Conservation (phyloP, 495 filamentous ascomycete species). For the Aspergillus sclerotioniger region DNA sequence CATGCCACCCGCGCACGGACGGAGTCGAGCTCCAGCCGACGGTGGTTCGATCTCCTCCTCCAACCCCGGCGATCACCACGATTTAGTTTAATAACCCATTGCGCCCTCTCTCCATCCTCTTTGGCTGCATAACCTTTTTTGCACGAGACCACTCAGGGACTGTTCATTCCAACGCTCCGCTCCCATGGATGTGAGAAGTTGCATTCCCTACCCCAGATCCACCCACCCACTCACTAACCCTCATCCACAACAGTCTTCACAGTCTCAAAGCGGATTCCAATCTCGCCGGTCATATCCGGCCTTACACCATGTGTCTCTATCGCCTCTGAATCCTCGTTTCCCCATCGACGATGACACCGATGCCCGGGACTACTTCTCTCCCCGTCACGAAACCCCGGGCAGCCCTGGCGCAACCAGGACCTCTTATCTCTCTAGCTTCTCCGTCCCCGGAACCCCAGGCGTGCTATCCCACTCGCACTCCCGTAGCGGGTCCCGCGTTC, state of each 20-base stretch:
- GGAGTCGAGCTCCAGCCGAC: not conserved
- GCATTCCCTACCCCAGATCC: not conserved
- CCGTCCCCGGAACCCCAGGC: conserved; percentile 44
- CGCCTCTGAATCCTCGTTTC: conserved; percentile 64
- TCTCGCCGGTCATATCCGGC: conserved; percentile 48
- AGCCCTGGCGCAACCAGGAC: conserved; percentile 21
- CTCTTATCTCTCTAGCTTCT: conserved; percentile 45
- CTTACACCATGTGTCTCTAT: conserved; percentile 52
- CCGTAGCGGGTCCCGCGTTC: conserved; percentile 43
- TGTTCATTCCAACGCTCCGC: not conserved
- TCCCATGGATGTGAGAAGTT: conserved; percentile 13
- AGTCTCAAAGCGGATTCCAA: conserved; percentile 30
- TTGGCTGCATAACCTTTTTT: not conserved
- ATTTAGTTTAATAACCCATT: not conserved
- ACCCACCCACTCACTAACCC: conserved; percentile 14
- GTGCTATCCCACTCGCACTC: conserved; percentile 46
- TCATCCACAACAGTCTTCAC: not conserved
- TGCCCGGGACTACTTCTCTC: conserved; percentile 35
- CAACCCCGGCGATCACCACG: not conserved
- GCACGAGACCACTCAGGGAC: not conserved
- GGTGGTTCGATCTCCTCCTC: not conserved
- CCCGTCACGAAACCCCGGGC: conserved; percentile 16
- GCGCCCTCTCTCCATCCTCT: not conserved
- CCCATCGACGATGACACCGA: conserved; percentile 42
- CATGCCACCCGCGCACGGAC: conserved; percentile 2